These are phyloP conservation scores for Rhypophila decipiens DNA, from an alignment of 495 filamentous ascomycete genomes.

Conservation along the genomic window DNA sequence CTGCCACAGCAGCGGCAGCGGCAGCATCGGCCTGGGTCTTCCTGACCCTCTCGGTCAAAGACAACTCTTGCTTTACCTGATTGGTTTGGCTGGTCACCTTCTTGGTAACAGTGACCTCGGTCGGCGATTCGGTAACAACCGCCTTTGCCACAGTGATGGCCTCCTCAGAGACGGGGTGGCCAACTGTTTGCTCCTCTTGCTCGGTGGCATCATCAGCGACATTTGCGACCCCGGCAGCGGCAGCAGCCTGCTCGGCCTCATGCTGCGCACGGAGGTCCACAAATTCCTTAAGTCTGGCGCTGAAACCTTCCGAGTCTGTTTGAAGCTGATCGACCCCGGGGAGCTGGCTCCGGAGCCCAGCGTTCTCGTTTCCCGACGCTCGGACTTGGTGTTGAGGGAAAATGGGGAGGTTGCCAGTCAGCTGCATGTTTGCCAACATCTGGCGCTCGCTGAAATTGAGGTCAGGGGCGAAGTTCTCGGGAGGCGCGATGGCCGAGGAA, in stretches of 20 bases:
- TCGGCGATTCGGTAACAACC: background rate
- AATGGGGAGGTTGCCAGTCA: constrained; percentile 26
- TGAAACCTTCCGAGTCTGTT: constrained; percentile 46
- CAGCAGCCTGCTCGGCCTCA: constrained; percentile 38
- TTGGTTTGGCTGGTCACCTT: background rate
- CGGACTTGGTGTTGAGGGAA: constrained; percentile 28
- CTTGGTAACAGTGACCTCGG: background rate
- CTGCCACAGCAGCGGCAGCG: constrained; percentile 15
- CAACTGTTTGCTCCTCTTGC: constrained; percentile 1
- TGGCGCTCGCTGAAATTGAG: constrained; percentile 34
- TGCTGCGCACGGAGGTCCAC: constrained; percentile 51
- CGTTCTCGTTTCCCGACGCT: constrained; percentile 20
- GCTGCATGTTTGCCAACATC: constrained; percentile 33
- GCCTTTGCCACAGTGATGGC: background rate
- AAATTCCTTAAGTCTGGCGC: constrained; percentile 48
- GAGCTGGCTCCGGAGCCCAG: constrained; percentile 30
- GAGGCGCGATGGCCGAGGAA: constrained; percentile 13
- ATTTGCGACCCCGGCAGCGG: constrained; percentile 6
- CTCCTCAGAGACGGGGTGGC: constrained; percentile 1
- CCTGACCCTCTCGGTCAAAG: constrained; percentile 82
- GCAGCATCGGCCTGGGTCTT: constrained; percentile 54
- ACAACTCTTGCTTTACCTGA: constrained; percentile 37
- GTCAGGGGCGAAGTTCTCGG: constrained; percentile 45
- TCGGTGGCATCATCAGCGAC: constrained; percentile 8
- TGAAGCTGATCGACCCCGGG: constrained; percentile 38